Conservation (phyloP, 805 yeast genomes). For the Cyberlindnera bimundalis region DNA sequence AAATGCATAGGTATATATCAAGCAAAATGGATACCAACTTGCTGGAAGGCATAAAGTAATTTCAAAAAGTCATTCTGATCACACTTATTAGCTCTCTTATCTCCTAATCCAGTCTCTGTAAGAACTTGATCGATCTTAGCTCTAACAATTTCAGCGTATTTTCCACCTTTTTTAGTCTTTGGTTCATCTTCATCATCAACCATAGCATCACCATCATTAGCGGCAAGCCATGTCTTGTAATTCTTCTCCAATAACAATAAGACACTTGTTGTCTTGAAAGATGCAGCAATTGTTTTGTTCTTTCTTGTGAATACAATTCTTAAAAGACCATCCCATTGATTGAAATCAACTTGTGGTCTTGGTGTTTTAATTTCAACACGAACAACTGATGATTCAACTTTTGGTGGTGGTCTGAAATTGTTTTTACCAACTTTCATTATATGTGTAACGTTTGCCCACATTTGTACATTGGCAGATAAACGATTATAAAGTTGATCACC, state of each 20-base stretch:
- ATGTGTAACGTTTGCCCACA: constrained; percentile 99
- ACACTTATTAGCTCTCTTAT: constrained; percentile 87
- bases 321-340: constrained; percentile 96
- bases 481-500: constrained; percentile 95
- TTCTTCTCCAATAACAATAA: constrained; percentile 81
- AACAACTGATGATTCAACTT: constrained; percentile 95
- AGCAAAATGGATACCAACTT: constrained; percentile 95
- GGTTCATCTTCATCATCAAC: constrained; percentile 32
- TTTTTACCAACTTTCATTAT: constrained; percentile 98
- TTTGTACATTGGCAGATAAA: constrained; percentile 92
- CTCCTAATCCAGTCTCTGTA: constrained; percentile 73
- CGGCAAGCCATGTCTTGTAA: constrained; percentile 70
- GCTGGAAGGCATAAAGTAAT: constrained; percentile 88
- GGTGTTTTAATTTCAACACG: constrained; percentile 89
- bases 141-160: constrained; percentile 47
- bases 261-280: constrained; percentile 80
- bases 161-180: constrained; percentile 31
- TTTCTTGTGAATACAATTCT: constrained; percentile 91
- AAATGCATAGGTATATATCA: constrained; percentile 26
- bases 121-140: constrained; percentile 71
- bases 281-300: constrained; percentile 89
- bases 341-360: constrained; percentile 88
- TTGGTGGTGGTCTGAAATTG: constrained; percentile 97
- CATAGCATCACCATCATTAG: constrained; percentile 40
- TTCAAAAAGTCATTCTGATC: constrained; percentile 92